Evolutionary conservation across 441 rosid genomes (phyloP), one percentile per base, ranked within the genome.

Genomic region (Adansonia gregorii): DNA sequence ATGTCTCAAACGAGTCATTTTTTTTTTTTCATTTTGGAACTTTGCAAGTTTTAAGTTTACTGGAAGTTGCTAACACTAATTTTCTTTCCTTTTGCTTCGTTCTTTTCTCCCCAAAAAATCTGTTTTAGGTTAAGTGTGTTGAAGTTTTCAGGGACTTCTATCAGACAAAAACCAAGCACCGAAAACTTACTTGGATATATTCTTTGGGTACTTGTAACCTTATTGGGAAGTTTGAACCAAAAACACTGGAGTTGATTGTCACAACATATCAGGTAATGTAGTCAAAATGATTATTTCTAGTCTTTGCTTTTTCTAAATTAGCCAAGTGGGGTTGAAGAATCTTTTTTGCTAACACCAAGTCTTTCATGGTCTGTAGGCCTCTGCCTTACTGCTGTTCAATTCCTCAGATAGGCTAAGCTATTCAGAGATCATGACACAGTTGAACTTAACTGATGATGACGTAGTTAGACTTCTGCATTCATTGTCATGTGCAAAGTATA

Each of bases 61-160:
- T 8, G 43, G 12, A 64, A 74, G 60, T 17, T 3, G 39, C 49
- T 11, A 45, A 70, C 7, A 41, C 11, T 52, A 7, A 39, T 20
- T 51, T 74, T 39, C 7, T 60, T 11, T 24, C 35, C 55, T 1
- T 45, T 54, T 12, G 48, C 56, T 0, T 24, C 49, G 7, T 52
- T 55, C 52, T 14, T 75, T 12, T 54, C 66, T 4, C 39, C 10
- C 27, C 20, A 39, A 77, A 59, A 24, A 31, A 31, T 31, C 11
- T 35, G 67, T 17, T 31, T 64, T 75, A 87, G 90, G 79, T 87
- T 2, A 84, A 61, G 67, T 86, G 91, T 72, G 88, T 86, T 19
- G 91, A 88, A 81, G 86, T 84, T 58, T 88, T 88, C 74, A 84
- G 81, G 75, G 88, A 83, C 64, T 88, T 88, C 76, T 88, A 88